Percentiles rank a stretch among this genome's conserved stretches.
Evolutionary conservation across 108 stramenopile species (phyloP).

Genomic region (Skeletonema grethae): DNA sequence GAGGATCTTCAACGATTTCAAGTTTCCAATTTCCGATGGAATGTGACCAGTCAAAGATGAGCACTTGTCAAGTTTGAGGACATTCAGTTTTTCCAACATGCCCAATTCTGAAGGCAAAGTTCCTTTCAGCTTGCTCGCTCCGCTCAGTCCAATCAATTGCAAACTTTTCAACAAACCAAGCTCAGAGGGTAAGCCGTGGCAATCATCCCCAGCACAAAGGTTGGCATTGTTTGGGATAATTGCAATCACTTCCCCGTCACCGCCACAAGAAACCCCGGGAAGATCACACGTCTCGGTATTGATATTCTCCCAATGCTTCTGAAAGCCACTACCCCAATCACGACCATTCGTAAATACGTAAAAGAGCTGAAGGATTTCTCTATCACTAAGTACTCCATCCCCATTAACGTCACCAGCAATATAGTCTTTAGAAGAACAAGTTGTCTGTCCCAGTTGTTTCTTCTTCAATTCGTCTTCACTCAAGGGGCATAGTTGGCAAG

Average conservation of each 20-base stretch:
- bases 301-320: constrained; percentile 52
- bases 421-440: constrained; percentile 37
- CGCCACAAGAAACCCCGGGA: constrained; percentile 51
- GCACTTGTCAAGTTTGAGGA: constrained; percentile 4
- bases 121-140: constrained; percentile 10
- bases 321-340: constrained; percentile 55
- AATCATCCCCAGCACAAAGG: constrained; percentile 13
- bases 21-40: constrained; percentile 28
- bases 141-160: constrained; percentile 13
- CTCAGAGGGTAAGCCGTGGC: constrained; percentile 23
- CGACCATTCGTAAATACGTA: constrained; percentile 51
- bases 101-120: constrained; percentile 10
- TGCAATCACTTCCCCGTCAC: constrained; percentile 32
- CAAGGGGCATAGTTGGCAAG: constrained; percentile 7
- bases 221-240: constrained; percentile 22
- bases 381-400: constrained; percentile 53
- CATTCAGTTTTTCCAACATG: constrained; percentile 22
- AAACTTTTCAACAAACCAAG: constrained; percentile 8
- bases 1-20: constrained; percentile 13
- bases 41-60: constrained; percentile 45
- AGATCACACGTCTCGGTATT: constrained; percentile 45
- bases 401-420: constrained; percentile 64
- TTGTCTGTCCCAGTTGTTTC: constrained; percentile 46
- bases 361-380: constrained; percentile 58
- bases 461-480: constrained; percentile 20